Evolutionary conservation across 1,284 basidiomycete genomes (phyloP), one percentile per base, ranked within the genome.

Genomic region (Ceratobasidium sp.): DNA sequence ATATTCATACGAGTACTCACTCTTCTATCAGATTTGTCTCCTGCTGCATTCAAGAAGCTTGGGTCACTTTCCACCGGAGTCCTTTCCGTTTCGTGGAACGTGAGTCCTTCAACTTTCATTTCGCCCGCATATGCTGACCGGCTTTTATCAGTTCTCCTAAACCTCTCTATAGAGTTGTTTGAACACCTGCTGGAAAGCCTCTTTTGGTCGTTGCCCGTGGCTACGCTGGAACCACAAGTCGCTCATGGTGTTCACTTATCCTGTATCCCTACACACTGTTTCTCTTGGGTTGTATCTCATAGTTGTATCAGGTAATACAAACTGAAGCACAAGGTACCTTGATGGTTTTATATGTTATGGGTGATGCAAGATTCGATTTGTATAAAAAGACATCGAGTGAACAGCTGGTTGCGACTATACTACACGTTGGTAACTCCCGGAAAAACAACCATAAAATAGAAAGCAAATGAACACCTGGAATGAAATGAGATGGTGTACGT

Each of bases 71-170:
- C 28, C 39, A 43, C 65, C 21, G 73, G 73, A 3, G 73, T 74
- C 12, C 46, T 74, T 53, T 26, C 71, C 9, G 64, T 74, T 59
- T 55, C 48, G 12, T 74, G 73, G 73, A 62, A 30, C 34, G 73
- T 74, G 52, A 32, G 73, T 65, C 14, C 21, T 36, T 23, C 5
- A 26, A 2, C 39, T 18, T 30, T 16, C 34, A 9, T 16, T 21
- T 18, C 9, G 23, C 26, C 4, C 32, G 16, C 21, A 12, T 3
- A 1, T 30, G 39, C 52, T 67, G 8, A 67, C 23, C n/a, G 14
- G n/a, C n/a, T 39, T 39, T 39, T 6, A 6, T 14, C 36, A 39
- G 36, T 39, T 39, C 36, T 6, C 14, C 14, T 39, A 39, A 39
- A 39, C 36, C 8, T 6, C 14, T 39, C 6, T 14, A 14, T 39